These are phyloP conservation scores for Amanita muscaria DNA, from an alignment of 768 basidiomycete species.

Conservation along the genomic window DNA sequence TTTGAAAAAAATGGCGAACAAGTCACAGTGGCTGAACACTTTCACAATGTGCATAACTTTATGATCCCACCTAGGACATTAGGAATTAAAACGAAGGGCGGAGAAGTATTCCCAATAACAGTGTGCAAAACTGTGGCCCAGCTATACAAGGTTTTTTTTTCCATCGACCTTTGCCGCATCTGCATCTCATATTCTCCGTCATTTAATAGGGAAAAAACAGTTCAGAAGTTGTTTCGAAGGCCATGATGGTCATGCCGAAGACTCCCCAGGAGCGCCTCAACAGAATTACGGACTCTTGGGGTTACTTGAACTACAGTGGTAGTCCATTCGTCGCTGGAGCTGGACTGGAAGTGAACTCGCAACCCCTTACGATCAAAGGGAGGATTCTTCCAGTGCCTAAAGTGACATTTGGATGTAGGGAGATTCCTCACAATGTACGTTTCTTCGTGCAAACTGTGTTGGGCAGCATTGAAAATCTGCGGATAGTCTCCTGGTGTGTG, in stretches of 20 bases:
- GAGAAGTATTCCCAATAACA: neutral
- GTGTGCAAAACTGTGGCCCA: too few species aligned
- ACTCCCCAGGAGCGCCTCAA: neutral
- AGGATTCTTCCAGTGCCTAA: neutral
- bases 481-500: slow-evolving; percentile 4
- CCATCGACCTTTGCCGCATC: too few species aligned
- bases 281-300: neutral
- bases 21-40: slow-evolving; percentile 3
- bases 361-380: neutral
- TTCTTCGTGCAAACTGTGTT: neutral
- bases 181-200: too few species aligned
- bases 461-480: too few species aligned
- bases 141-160: neutral
- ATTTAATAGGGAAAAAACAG: neutral
- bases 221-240: neutral
- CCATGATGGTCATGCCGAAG: slow-evolving; percentile 3
- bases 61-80: slow-evolving; percentile 1
- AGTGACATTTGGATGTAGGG: neutral
- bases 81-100: slow-evolving; percentile 1
- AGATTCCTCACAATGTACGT: neutral
- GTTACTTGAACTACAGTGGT: neutral
- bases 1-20: slow-evolving; percentile 6
- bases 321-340: slow-evolving; percentile 1
- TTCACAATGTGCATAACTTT: neutral
- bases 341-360: neutral